Percentiles rank a stretch among this genome's conserved stretches.
These are phyloP conservation scores for Massariosphaeria phaeospora DNA, from an alignment of 495 filamentous ascomycete species.

Conservation along the genomic window DNA sequence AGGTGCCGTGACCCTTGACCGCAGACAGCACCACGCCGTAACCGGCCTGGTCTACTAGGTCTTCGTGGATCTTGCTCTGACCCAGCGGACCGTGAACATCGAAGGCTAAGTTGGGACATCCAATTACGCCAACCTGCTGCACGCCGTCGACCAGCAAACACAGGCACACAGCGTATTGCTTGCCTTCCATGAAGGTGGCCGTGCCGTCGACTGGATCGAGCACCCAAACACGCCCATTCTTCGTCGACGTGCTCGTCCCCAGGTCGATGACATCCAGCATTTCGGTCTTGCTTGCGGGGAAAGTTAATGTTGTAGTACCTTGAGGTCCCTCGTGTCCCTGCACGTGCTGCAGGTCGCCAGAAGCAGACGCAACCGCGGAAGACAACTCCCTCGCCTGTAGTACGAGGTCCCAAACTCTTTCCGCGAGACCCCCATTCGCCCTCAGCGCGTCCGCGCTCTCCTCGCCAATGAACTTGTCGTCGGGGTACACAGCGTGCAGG, in stretches of 20 bases:
- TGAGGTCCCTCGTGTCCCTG: conserved; percentile 36
- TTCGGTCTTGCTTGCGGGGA: conserved; percentile 47
- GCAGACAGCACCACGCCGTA: conserved; percentile 55
- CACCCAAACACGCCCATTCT: conserved; percentile 48
- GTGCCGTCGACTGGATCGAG: conserved; percentile 73
- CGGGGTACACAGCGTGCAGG: conserved; percentile 23
- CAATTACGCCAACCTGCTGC: conserved; percentile 51
- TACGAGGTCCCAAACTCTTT: conserved; percentile 33
- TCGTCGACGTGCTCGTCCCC: conserved; percentile 45
- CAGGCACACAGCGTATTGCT: conserved; percentile 63
- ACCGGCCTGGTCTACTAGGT: conserved; percentile 47
- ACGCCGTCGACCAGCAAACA: conserved; percentile 49
- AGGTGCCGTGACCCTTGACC: conserved; percentile 53
- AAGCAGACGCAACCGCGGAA: not conserved
- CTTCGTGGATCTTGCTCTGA: conserved; percentile 43
- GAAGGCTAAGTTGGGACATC: conserved; percentile 53
- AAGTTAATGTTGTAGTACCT: too few relatives aligned
- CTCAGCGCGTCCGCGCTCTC: conserved; percentile 27
- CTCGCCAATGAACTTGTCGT: conserved; percentile 33
- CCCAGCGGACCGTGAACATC: conserved; percentile 15
- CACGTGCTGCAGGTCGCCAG: conserved; percentile 8
- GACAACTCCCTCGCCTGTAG: not conserved
- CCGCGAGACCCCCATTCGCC: conserved; percentile 11
- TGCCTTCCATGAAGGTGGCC: conserved; percentile 56
- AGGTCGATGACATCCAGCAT: conserved; percentile 61